Evolutionary conservation across 139 green algal genomes (phyloP), one percentile per base, ranked within the genome.

Genomic region (Asterochloris sp.): DNA sequence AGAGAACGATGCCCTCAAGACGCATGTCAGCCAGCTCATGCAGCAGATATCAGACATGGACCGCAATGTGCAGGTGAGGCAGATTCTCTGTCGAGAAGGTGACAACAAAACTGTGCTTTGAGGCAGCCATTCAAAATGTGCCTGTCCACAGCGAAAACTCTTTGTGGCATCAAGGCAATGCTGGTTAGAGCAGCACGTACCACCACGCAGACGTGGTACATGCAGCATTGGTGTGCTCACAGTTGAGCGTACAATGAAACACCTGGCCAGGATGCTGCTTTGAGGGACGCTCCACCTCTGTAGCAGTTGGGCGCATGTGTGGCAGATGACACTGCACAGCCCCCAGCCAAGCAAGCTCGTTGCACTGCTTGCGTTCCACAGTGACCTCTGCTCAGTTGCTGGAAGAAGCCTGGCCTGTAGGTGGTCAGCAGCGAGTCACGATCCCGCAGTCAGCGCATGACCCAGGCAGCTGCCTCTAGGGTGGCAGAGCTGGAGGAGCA

Each of bases 1-100:
- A 26, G 83, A 86, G 78, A 86, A 86, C 63, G 83, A 86, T 26
- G 83, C 83, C 21, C 38, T 86, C 6, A 73, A 67, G 60, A 69
- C 17, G 13, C 82, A 85, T 27, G 61, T 74, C n/a, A n/a, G 61
- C 23, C 81, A 84, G 81, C 73, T 84, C 11, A 60, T 75, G 73
- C 62, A 80, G 16, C 73, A 84, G 73, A 81, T 81, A 23, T 74
- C 62, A n/a, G 62, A 64, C 27, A 82, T 82, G 78, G 63, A 73
- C 27, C 73, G 63, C 17, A 74, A 38, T 28, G 63, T 82, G 27
- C 63, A 73, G 63, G 78, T 62, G n/a, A 10, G 17, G 62, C 17
- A 29, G 0, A 0, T 2, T 73, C 4, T 24, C 21, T 73, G 21
- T 26, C 8, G 21, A 73, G 4, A 21, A 21, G 21, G 23, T 24